These are phyloP conservation scores for Geranomyces variabilis DNA, from an alignment of 192 early-diverging fungal genomes.

Conservation along the genomic window DNA sequence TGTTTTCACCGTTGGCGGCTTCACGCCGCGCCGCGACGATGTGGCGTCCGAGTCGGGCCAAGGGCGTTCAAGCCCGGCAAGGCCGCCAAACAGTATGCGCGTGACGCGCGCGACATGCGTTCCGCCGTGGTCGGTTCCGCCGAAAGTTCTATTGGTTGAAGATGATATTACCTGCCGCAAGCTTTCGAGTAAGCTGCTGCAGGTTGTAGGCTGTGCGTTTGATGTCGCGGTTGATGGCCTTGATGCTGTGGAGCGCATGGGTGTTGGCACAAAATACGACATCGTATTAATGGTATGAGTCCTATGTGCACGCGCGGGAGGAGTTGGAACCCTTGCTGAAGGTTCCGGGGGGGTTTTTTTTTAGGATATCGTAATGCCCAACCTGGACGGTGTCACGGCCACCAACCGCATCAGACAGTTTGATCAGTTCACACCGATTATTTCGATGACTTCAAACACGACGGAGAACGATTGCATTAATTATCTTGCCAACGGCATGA, in stretches of 20 bases:
- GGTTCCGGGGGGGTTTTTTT: too few relatives aligned
- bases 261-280: conserved; percentile 67
- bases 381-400: conserved; percentile 69
- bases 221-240: conserved; percentile 73
- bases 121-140: conserved; percentile 29
- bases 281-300: conserved; percentile 70
- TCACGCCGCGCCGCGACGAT: conserved; percentile 33
- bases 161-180: conserved; percentile 56
- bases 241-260: conserved; percentile 65
- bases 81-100: conserved; percentile 29
- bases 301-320: too few relatives aligned
- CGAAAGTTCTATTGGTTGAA: conserved; percentile 67
- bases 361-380: conserved; percentile 72
- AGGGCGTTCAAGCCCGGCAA: not conserved
- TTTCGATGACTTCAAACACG: conserved; percentile 76
- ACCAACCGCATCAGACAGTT: conserved; percentile 73
- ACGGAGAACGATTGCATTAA: conserved; percentile 66
- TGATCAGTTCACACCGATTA: conserved; percentile 71
- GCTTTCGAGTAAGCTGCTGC: conserved; percentile 55
- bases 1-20: conserved; percentile 35
- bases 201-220: conserved; percentile 69
- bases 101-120: conserved; percentile 31
- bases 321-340: too few relatives aligned
- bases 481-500: conserved; percentile 74
- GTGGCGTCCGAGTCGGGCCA: not conserved